Conservation (phyloP, 805 yeast genomes). For the Yamadazyma sp. region DNA sequence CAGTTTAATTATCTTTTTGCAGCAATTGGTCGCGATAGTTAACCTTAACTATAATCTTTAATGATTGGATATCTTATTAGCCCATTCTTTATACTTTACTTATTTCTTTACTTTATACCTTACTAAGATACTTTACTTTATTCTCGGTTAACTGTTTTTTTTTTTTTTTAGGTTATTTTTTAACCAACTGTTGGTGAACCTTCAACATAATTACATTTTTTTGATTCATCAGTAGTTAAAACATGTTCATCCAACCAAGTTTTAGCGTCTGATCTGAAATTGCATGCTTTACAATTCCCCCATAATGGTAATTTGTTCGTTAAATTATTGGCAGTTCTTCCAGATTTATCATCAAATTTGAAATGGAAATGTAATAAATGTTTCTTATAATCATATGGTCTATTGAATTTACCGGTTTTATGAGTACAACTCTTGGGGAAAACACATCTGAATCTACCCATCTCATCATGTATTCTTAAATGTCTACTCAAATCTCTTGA, state of each 20-base stretch:
- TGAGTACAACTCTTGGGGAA: slow-evolving; percentile 41
- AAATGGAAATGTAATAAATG: slow-evolving; percentile 43
- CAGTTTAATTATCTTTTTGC: neutral
- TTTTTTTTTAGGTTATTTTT: no score
- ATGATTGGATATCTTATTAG: no score
- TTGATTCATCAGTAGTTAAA: slow-evolving; percentile 23
- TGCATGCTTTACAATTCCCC: slow-evolving; percentile 47
- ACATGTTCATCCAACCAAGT: slow-evolving; percentile 60
- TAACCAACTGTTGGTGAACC: slow-evolving; percentile 2
- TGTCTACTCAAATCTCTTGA: slow-evolving; percentile 41
- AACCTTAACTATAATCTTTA: no score
- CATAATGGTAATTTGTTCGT: slow-evolving; percentile 38
- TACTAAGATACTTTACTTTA: no score
- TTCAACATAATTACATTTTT: slow-evolving; percentile 22
- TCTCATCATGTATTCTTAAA: slow-evolving; percentile 41
- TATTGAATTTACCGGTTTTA: slow-evolving; percentile 39
- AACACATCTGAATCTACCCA: slow-evolving; percentile 42
- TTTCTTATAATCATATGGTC: slow-evolving; percentile 46
- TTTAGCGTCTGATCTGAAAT: slow-evolving; percentile 43
- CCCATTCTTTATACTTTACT: no score
- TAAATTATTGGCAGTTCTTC: slow-evolving; percentile 36
- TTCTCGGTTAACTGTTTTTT: neutral
- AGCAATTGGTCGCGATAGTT: no score
- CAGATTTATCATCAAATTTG: slow-evolving; percentile 39
- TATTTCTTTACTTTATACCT: neutral